Evolutionary conservation across 176 grass and related monocot species (phyloP).

Genomic region (Lolium multiflorum): DNA sequence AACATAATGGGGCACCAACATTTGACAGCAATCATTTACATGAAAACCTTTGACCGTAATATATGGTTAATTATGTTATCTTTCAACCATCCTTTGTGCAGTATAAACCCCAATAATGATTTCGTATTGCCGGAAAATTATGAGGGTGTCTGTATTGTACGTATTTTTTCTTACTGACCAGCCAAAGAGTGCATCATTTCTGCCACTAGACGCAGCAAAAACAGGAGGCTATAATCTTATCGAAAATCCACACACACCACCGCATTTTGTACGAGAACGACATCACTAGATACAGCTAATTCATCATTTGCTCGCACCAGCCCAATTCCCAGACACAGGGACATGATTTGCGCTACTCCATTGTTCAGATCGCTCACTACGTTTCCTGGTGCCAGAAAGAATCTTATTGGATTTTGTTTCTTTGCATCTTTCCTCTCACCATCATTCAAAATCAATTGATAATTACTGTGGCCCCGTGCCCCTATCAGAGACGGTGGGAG

Average conservation of each 20-base stretch:
- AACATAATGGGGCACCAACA: constrained; percentile 21
- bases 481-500: not conserved
- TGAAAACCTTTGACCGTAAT: too few species aligned
- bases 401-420: not conserved
- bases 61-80: not conserved
- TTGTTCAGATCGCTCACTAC: not conserved
- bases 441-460: not conserved
- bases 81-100: not conserved
- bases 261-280: not conserved
- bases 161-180: not conserved
- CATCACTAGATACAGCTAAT: not conserved
- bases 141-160: not conserved
- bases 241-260: not conserved
- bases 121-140: not conserved
- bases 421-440: not conserved
- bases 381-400: not conserved
- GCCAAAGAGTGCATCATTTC: not conserved
- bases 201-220: not conserved
- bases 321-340: not conserved
- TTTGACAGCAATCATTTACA: not conserved
- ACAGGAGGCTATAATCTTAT: not conserved
- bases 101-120: not conserved
- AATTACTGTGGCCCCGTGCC: not conserved
- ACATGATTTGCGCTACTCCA: not conserved
- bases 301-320: not conserved